These are phyloP conservation scores for Hymenotorrendiella dingleyae DNA, from an alignment of 2,329 filamentous ascomycete genomes.

Conservation along the genomic window DNA sequence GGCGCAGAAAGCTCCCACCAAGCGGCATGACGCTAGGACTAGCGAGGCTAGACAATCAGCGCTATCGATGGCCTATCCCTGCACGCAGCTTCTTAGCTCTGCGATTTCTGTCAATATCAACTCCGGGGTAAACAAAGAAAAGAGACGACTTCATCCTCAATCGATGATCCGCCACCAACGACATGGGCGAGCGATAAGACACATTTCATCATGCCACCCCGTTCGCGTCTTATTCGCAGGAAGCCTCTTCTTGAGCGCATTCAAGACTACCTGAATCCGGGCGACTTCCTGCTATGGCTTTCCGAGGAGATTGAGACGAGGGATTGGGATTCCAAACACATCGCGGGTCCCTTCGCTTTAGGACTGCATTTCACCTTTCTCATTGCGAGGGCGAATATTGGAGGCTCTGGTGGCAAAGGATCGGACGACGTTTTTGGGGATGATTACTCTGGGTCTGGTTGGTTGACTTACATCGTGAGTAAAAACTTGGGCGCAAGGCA, in stretches of 20 bases:
- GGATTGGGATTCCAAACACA: constrained; percentile 80
- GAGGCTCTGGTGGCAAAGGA: constrained; percentile 37
- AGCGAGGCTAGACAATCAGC: constrained; percentile 1
- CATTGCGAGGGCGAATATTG: constrained; percentile 72
- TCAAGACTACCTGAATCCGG: constrained; percentile 72
- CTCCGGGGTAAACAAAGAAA: constrained; percentile 20
- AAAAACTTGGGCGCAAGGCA: neutral
- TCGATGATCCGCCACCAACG: constrained; percentile 1
- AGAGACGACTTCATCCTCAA: neutral
- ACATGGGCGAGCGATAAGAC: constrained; percentile 33
- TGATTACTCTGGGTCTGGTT: constrained; percentile 51
- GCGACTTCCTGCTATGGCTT: constrained; percentile 84
- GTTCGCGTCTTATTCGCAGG: constrained; percentile 73
- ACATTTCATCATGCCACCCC: constrained; percentile 38
- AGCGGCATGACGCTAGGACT: constrained; percentile 11
- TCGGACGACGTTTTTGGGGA: constrained; percentile 84
- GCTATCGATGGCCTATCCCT: constrained; percentile 6
- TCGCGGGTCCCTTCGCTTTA: constrained; percentile 70
- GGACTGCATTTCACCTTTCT: constrained; percentile 74
- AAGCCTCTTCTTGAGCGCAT: constrained; percentile 76
- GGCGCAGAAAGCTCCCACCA: constrained; percentile 8
- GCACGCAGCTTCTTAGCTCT: neutral
- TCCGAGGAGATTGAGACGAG: constrained; percentile 89
- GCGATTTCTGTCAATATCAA: constrained; percentile 7
- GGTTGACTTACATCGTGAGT: constrained; percentile 56